Evolutionary conservation across 2,329 filamentous ascomycete genomes (phyloP).

Genomic region (Zopfia rhizophila): DNA sequence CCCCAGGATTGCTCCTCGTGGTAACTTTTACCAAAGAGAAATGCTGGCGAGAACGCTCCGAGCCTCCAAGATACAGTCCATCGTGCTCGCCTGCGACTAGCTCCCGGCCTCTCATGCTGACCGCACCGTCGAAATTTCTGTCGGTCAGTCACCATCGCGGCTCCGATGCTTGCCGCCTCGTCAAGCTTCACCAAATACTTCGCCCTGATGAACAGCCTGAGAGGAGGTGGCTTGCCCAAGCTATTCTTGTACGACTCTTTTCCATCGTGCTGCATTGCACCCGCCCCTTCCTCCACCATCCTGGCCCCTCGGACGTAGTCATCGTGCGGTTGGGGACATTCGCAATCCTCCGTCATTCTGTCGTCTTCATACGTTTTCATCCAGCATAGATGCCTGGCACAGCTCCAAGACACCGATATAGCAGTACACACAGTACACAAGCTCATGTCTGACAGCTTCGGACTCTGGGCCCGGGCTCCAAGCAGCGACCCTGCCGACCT

Average conservation of each 20-base stretch:
- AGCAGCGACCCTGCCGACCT: not conserved
- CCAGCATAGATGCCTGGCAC: no score
- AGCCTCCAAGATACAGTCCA: constrained; percentile 25
- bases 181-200: constrained; percentile 5
- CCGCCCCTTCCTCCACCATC: constrained; percentile 6
- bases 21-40: constrained; percentile 46
- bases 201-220: constrained; percentile 21
- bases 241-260: no score
- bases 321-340: constrained; percentile 13
- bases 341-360: no score
- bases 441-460: no score
- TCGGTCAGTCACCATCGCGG: constrained; percentile 1
- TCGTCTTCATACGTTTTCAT: no score
- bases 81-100: constrained; percentile 32
- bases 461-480: not conserved
- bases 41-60: constrained; percentile 32
- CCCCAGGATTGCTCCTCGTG: constrained; percentile 37
- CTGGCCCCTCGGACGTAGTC: not conserved
- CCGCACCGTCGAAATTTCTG: constrained; percentile 16
- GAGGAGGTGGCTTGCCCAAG: constrained; percentile 34
- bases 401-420: no score
- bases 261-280: constrained; percentile 23
- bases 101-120: constrained; percentile 26
- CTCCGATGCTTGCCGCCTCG: constrained; percentile 8
- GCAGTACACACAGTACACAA: no score